A percentile compares a stretch with the other conserved stretches of the same genome.
These are phyloP conservation scores for Brassica rapa DNA, from an alignment of 345 rosid genomes.

Conservation along the genomic window DNA sequence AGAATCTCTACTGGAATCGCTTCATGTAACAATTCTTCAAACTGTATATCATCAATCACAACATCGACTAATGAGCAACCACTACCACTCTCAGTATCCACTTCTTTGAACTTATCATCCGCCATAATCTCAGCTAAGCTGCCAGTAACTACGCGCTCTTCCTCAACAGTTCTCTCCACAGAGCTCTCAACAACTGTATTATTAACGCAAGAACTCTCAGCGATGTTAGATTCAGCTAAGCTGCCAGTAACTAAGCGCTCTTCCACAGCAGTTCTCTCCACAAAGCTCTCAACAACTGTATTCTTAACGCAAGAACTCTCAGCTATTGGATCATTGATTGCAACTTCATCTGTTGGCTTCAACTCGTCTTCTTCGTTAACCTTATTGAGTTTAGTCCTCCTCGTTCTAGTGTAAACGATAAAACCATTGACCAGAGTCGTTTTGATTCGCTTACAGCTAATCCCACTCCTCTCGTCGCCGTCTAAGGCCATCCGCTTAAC, in stretches of 20 bases:
- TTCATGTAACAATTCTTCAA: slow-evolving; percentile 44
- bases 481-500: slow-evolving; percentile 40
- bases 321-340: not conserved
- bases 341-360: no score
- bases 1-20: slow-evolving; percentile 34
- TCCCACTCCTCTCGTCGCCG: slow-evolving; percentile 45
- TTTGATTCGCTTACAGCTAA: slow-evolving; percentile 58
- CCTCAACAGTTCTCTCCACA: not conserved
- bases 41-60: slow-evolving; percentile 38
- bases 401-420: slow-evolving; percentile 74
- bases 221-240: slow-evolving; percentile 4
- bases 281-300: slow-evolving; percentile 7
- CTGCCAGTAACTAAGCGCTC: slow-evolving; percentile 19
- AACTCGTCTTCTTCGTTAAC: slow-evolving; percentile 25
- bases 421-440: slow-evolving; percentile 63
- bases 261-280: not conserved
- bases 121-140: slow-evolving; percentile 30
- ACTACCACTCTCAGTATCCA: slow-evolving; percentile 26
- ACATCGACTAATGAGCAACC: slow-evolving; percentile 40
- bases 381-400: slow-evolving; percentile 39
- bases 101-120: slow-evolving; percentile 16
- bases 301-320: slow-evolving; percentile 13
- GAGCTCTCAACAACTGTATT: slow-evolving; percentile 15
- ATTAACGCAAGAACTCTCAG: slow-evolving; percentile 6
- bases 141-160: slow-evolving; percentile 15